Percentiles rank a stretch among this genome's conserved stretches.
phyloP scores from a whole-genome alignment of 202 grass and related monocot species.

The Schoenoplectus tabernaemontani region DNA sequence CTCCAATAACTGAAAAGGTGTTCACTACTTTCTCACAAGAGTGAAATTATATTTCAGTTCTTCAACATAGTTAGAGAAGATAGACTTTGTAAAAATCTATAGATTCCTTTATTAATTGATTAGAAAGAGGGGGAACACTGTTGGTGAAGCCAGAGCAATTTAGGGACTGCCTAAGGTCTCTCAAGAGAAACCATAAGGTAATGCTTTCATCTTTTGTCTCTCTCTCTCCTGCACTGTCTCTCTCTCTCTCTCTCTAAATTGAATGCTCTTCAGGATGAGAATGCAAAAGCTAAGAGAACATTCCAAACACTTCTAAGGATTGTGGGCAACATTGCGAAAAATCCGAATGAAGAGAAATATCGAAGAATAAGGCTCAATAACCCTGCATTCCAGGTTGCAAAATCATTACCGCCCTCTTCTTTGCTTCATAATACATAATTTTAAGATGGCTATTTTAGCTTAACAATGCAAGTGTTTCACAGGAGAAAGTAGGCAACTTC shows the following conservation, averaged over 20 bases:
- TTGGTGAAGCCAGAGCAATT: constrained; percentile 41
- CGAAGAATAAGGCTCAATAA: constrained; percentile 56
- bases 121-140: constrained; percentile 46
- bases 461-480: constrained; percentile 2
- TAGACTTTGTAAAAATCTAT: not conserved
- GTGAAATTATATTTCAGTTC: not conserved
- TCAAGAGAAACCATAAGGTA: constrained; percentile 91
- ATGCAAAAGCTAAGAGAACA: constrained; percentile 42
- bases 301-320: constrained; percentile 70
- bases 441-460: not conserved
- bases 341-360: constrained; percentile 57
- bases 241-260: not conserved
- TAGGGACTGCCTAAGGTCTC: constrained; percentile 56
- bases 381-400: constrained; percentile 38
- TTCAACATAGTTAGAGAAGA: not conserved
- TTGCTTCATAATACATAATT: not conserved
- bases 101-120: constrained; percentile 18
- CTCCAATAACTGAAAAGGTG: constrained; percentile 37
- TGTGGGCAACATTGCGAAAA: constrained; percentile 46
- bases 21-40: not conserved
- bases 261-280: constrained; percentile 45
- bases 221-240: not conserved
- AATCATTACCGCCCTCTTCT: not conserved
- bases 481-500: constrained; percentile 66
- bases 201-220: not conserved